phyloP scores from a whole-genome alignment of 2,329 filamentous ascomycete genomes.

The Colletotrichum gigasporum region DNA sequence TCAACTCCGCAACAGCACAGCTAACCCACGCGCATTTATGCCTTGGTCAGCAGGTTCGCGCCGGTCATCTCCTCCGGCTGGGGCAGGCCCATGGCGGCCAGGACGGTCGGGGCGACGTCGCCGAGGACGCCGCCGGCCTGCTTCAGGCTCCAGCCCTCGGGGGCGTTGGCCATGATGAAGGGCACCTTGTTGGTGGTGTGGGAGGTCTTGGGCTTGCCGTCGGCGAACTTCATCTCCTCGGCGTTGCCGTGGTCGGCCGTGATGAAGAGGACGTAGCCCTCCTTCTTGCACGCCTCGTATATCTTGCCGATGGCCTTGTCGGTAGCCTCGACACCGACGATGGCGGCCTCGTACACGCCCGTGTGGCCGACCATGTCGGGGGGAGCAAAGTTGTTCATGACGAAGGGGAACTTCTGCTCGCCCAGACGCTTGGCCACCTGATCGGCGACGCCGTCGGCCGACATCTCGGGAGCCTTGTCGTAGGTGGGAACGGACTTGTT shows the following conservation, averaged over 20 bases:
- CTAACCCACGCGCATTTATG: neutral
- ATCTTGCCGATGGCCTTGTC: slow-evolving; percentile 95
- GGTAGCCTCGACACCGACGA: slow-evolving; percentile 84
- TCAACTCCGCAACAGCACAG: slow-evolving; percentile 12
- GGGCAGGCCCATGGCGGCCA: slow-evolving; percentile 89
- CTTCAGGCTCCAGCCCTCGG: slow-evolving; percentile 86
- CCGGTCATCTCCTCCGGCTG: slow-evolving; percentile 95
- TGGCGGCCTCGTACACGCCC: slow-evolving; percentile 93
- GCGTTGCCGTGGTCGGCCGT: slow-evolving; percentile 98
- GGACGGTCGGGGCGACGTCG: slow-evolving; percentile 94
- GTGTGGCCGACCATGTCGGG: slow-evolving; percentile 99
- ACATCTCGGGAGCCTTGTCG: slow-evolving; percentile 96
- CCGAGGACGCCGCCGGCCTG: slow-evolving; percentile 84
- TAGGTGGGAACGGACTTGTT: slow-evolving; percentile 93
- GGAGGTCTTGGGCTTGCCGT: slow-evolving; percentile 96
- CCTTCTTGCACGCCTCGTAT: slow-evolving; percentile 91
- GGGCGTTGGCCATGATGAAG: slow-evolving; percentile 97
- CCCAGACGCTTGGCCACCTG: slow-evolving; percentile 88
- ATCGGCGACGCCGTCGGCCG: slow-evolving; percentile 86
- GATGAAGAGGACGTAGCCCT: slow-evolving; percentile 93
- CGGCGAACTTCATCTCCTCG: slow-evolving; percentile 97
- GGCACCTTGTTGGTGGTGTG: slow-evolving; percentile 99
- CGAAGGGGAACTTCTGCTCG: slow-evolving; percentile 89
- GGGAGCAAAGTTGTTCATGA: slow-evolving; percentile 99
- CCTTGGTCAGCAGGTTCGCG: slow-evolving; percentile 81